Base-by-base conservation (phyloP, 1,284 basidiomycete genomes). In the Leccinum pallidistipes region DNA sequence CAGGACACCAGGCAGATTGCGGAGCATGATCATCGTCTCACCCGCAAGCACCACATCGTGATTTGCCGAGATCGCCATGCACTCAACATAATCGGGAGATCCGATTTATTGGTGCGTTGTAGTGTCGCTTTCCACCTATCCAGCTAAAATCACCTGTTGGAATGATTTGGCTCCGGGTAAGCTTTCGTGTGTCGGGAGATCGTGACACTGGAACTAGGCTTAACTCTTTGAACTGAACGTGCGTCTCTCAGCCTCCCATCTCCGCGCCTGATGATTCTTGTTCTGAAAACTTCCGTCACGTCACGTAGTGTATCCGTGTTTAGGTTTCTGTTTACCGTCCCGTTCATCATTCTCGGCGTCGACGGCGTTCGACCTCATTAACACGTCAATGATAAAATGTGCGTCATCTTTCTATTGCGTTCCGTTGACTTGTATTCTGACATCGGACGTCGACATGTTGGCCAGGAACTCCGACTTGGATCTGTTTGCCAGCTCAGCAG, bases 391-490 rank as follows among this genome's bases (percentile, higher is more conserved):
- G 82, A 85, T 58, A 86, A 76, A 61, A 76, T 82, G 83, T 80
- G 59, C 53, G 77, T 72, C 1, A 27, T 9, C 7, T 29, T 31
- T 8, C 12, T 50, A 21, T 50, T 50, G 29, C 24, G 2, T 21
- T 24, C 11, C 45, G 45, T 47, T 47, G 11, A 21, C 18, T 11
- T 21, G 29, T 32, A 18, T 9, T 31, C 51, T 29, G 3, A 47
- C 50, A 11, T 43, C 27, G 40, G 34, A 59, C 38, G 47, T 59
- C n/a, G 36, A 38, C 36, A 97, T 97, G 70, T 97, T 97, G 8
- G 95, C 95, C 80, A 97, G 84, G 81, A 99, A 99, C 79, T 99
- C 97, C 54, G 92, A 95, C 84, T 99, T 99, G 78, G 87, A 91
- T 74, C 94, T 85, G 77, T 99, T 99, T 29, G 94, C 94, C 73